Evolutionary conservation across 2,329 filamentous ascomycete species (phyloP).

Genomic region (Simplicillium sp.): DNA sequence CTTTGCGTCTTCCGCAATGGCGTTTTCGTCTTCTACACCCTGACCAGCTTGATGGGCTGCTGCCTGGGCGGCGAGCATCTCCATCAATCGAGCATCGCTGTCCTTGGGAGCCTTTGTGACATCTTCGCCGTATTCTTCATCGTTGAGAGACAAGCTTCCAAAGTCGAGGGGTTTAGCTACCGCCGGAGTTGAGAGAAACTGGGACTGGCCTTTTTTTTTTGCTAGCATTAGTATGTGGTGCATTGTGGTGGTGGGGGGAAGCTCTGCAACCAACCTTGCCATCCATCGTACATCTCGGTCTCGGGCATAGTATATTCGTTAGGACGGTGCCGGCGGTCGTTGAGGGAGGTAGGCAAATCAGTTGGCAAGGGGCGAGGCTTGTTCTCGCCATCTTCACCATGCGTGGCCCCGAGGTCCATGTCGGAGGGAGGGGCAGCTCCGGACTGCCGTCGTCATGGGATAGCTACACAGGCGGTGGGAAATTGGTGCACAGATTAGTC

Average conservation of each 20-base stretch:
- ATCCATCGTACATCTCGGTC: slow-evolving; percentile 97
- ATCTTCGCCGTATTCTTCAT: slow-evolving; percentile 62
- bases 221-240: slow-evolving; percentile 14
- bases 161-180: slow-evolving; percentile 78
- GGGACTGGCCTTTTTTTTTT: slow-evolving; percentile 72
- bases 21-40: slow-evolving; percentile 69
- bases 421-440: slow-evolving; percentile 29
- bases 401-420: slow-evolving; percentile 51
- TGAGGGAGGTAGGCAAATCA: slow-evolving; percentile 83
- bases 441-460: slow-evolving; percentile 23
- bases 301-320: slow-evolving; percentile 58
- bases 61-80: slow-evolving; percentile 94
- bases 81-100: slow-evolving; percentile 80
- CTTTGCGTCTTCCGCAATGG: slow-evolving; percentile 64
- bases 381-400: slow-evolving; percentile 27
- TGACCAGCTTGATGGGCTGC: slow-evolving; percentile 62
- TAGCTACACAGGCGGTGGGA: slow-evolving; percentile 5
- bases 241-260: neutral
- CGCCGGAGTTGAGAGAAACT: slow-evolving; percentile 83
- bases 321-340: slow-evolving; percentile 69
- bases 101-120: slow-evolving; percentile 50
- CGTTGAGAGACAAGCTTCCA: slow-evolving; percentile 70
- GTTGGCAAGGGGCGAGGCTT: slow-evolving; percentile 54
- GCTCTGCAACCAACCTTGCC: slow-evolving; percentile 61
- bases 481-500: slow-evolving; percentile 1